Evolutionary conservation across 73 alveolate genomes (phyloP).

Genomic region (Uronychia setigera): DNA sequence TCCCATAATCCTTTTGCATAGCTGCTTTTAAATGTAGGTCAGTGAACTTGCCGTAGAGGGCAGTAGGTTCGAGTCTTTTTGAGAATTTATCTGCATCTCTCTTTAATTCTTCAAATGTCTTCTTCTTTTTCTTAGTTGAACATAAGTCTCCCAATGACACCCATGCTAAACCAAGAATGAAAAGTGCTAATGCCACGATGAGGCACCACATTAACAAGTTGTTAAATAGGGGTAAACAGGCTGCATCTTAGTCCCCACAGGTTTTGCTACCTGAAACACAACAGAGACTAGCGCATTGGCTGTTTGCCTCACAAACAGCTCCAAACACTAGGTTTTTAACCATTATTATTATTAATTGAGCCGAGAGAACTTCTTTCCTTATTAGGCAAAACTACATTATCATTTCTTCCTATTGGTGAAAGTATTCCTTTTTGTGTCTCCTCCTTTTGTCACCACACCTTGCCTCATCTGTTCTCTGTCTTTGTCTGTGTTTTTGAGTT

Average conservation of each 20-base stretch:
- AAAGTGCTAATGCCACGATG: neutral
- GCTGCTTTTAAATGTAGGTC: no score
- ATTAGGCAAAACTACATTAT: no score
- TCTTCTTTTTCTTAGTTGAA: neutral
- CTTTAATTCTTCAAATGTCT: neutral
- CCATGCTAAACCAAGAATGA: neutral
- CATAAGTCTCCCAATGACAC: neutral
- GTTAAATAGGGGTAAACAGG: neutral
- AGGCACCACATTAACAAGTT: neutral
- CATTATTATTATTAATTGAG: neutral
- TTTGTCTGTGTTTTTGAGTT: slow-evolving; percentile 68
- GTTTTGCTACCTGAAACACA: neutral
- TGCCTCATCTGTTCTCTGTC: slow-evolving; percentile 8
- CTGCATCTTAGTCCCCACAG: neutral
- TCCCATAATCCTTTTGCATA: no score
- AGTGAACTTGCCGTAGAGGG: no score
- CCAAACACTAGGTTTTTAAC: neutral
- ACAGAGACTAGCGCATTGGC: neutral
- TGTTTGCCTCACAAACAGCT: neutral
- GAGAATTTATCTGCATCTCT: no score
- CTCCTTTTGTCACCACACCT: neutral
- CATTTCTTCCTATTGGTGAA: neutral
- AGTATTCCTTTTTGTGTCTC: neutral
- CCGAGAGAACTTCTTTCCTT: neutral
- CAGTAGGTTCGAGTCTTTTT: no score